Base-by-base conservation (phyloP, 1,139 yeast species). In the Suhomyces bribrorum region DNA sequence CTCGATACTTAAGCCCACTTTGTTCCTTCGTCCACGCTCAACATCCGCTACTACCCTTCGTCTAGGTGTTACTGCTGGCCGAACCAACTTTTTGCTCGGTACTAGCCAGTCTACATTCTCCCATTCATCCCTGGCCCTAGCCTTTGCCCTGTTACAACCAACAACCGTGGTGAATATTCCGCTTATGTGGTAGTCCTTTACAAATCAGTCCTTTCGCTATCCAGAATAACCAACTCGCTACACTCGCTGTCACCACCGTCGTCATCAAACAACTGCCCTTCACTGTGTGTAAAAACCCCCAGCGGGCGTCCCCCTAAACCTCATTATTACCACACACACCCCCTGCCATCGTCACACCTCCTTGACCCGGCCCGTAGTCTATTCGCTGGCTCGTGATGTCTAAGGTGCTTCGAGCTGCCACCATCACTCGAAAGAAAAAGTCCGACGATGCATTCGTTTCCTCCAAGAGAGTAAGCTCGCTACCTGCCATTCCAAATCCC, bases 361-460 rank as follows among this genome's bases (percentile, higher is more conserved):
- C 7, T n/a, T 6, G n/a, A n/a, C 26, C n/a, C 7, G 12, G 13
- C 12, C 26, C 13, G 6, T n/a, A n/a, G n/a, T n/a, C n/a, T n/a
- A n/a, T n/a, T n/a, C n/a, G n/a, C n/a, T n/a, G n/a, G n/a, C n/a
- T 31, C 35, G 30, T 24, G 20, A 35, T 35, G 38, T 30, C 38
- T 23, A 35, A 35, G 14, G 38, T 35, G 14, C 38, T 35, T 15
- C 32, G 38, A 13, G 38, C 15, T 9, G 38, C 34, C 17, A 25
- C 38, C 30, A 30, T 25, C 22, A 26, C 23, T n/a, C 23, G 23
- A 20, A 20, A 20, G 23, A 20, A 20, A 20, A 20, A 20, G 23
- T 7, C 23, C 2, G 23, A 20, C 11, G 23, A 20, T 20, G 23
- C 8, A n/a, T 20, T 20, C 23, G 11, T 20, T 20, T 20, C 23